phyloP scores from a whole-genome alignment of 305 asterid genomes.

The Fraxinus floribunda region DNA sequence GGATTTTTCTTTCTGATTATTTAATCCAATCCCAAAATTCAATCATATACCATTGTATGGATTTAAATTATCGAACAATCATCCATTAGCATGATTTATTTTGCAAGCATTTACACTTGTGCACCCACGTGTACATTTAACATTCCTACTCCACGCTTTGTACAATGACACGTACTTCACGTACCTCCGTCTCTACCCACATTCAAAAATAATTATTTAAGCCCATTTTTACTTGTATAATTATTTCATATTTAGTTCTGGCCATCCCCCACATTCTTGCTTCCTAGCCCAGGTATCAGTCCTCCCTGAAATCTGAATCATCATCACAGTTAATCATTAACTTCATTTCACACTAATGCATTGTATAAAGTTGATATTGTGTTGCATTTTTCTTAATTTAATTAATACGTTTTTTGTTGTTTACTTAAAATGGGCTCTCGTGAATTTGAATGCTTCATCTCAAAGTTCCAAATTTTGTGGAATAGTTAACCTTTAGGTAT shows the following conservation, averaged over 20 bases:
- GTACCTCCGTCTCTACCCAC: slow-evolving; percentile 26
- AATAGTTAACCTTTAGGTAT: slow-evolving; percentile 23
- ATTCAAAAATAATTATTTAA: neutral
- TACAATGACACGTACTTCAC: slow-evolving; percentile 39
- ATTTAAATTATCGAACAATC: neutral
- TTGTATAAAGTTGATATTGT: slow-evolving; percentile 32
- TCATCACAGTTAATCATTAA: slow-evolving; percentile 30
- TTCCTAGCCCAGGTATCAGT: slow-evolving; percentile 39
- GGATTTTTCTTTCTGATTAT: neutral
- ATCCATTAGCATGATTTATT: neutral
- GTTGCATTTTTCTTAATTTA: slow-evolving; percentile 22
- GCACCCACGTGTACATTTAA: slow-evolving; percentile 16
- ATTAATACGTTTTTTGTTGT: slow-evolving; percentile 12
- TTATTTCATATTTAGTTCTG: slow-evolving; percentile 32
- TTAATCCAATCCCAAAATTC: neutral
- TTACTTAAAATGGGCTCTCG: slow-evolving; percentile 42
- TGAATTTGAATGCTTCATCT: slow-evolving; percentile 41
- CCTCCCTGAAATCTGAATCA: slow-evolving; percentile 29
- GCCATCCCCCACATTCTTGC: slow-evolving; percentile 48
- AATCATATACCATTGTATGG: neutral
- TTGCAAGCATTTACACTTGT: neutral
- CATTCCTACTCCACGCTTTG: slow-evolving; percentile 32
- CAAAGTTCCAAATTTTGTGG: slow-evolving; percentile 33
- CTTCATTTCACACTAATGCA: slow-evolving; percentile 35
- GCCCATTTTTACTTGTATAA: slow-evolving; percentile 10